These are phyloP conservation scores for Solanum chiquidenum DNA, from an alignment of 257 asterid species.

Conservation along the genomic window DNA sequence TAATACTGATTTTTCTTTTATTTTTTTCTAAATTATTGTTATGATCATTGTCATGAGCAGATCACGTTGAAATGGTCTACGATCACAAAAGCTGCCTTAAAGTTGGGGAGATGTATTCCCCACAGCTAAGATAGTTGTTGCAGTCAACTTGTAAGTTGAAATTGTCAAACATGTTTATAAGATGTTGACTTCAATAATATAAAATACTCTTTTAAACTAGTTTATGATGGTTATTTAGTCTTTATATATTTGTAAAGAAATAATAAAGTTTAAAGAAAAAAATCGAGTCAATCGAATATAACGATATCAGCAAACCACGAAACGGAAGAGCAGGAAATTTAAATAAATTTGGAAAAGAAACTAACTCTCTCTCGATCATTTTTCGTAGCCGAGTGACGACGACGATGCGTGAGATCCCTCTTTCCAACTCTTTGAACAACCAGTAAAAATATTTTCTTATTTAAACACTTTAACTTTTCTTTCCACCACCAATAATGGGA, in stretches of 20 bases:
- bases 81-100: neutral
- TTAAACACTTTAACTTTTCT: no score
- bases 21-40: no score
- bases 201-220: neutral
- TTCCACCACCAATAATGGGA: no score
- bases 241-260: no score
- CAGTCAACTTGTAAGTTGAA: neutral
- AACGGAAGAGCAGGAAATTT: no score
- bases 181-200: neutral
- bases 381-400: neutral
- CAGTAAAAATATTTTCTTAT: no score
- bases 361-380: neutral
- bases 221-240: neutral
- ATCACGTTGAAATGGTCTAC: neutral
- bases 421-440: no score
- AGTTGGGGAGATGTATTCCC: neutral
- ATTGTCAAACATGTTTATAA: neutral
- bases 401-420: rapidly evolving
- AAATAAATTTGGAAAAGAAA: no score
- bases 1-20: neutral
- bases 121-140: neutral
- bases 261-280: no score
- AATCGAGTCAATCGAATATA: no score
- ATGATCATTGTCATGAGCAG: neutral
- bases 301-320: no score